Conservation (phyloP, 2,329 filamentous ascomycete species). For the Cadophora malorum region DNA sequence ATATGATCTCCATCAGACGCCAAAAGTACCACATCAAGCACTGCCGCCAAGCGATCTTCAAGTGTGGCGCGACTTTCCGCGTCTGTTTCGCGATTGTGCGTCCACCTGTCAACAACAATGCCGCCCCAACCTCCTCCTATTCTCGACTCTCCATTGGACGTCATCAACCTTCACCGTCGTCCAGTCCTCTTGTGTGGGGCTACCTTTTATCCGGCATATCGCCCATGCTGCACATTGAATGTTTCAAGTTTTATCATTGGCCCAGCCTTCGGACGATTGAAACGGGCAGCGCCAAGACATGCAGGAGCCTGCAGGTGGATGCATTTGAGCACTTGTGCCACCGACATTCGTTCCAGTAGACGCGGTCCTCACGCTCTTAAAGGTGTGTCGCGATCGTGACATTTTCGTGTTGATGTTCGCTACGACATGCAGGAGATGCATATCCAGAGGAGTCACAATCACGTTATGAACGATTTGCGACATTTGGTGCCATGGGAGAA, state of each 20-base stretch:
- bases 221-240: slow-evolving; percentile 13
- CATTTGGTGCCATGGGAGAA: slow-evolving; percentile 17
- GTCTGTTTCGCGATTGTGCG: slow-evolving; percentile 32
- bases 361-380: slow-evolving; percentile 30
- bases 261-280: slow-evolving; percentile 27
- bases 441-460: slow-evolving; percentile 28
- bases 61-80: slow-evolving; percentile 29
- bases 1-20: slow-evolving; percentile 11
- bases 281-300: slow-evolving; percentile 22
- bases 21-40: not conserved
- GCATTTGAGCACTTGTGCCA: slow-evolving; percentile 27
- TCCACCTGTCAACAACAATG: slow-evolving; percentile 11
- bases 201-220: slow-evolving; percentile 10
- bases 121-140: slow-evolving; percentile 14
- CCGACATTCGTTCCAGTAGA: slow-evolving; percentile 35
- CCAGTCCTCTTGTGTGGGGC: not conserved
- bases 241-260: slow-evolving; percentile 38
- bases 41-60: not conserved
- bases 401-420: slow-evolving; percentile 40
- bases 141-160: slow-evolving; percentile 19
- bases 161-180: slow-evolving; percentile 12
- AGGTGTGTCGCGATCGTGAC: slow-evolving; percentile 58
- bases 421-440: slow-evolving; percentile 14
- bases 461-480: slow-evolving; percentile 22
- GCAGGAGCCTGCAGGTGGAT: slow-evolving; percentile 20